phyloP scores from a whole-genome alignment of 78 protist species.

The Dictyostelium firmibasis region DNA sequence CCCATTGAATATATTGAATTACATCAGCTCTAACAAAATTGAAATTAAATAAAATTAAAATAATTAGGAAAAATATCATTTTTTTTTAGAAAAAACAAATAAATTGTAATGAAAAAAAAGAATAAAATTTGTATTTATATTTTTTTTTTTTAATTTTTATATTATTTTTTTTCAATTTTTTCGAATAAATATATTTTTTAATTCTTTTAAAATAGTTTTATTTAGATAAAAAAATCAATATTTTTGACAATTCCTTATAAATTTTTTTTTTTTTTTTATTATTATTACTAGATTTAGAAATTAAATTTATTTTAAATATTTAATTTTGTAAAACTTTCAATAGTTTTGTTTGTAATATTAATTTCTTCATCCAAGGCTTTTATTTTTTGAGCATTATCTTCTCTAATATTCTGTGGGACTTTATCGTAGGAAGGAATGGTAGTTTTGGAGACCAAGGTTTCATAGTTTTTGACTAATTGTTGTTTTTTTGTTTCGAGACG shows the following conservation, averaged over 20 bases:
- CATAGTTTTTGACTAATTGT: background rate
- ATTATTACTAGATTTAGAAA: background rate
- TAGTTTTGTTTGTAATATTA: background rate
- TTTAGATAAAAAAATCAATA: background rate
- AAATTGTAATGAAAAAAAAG: too few species aligned
- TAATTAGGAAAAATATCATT: too few species aligned
- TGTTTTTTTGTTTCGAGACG: slow-evolving; percentile 18
- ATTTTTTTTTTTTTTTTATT: background rate
- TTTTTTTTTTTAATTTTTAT: too few species aligned
- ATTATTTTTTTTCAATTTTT: too few species aligned
- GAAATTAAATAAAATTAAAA: too few species aligned
- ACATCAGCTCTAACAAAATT: background rate
- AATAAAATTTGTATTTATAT: too few species aligned
- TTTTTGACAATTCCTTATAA: background rate
- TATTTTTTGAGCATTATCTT: slow-evolving; percentile 19
- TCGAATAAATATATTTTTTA: too few species aligned
- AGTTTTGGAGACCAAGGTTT: slow-evolving; percentile 18
- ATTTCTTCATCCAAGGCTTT: slow-evolving; percentile 53
- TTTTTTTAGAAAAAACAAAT: background rate
- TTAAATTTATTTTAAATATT: background rate
- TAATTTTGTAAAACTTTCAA: slow-evolving; percentile 28
- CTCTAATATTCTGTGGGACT: slow-evolving; percentile 46
- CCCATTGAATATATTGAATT: background rate
- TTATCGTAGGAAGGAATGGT: slow-evolving; percentile 42
- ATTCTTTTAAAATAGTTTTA: too few species aligned